A percentile compares a stretch with the other conserved stretches of the same genome.
Conservation (phyloP, 2,329 filamentous ascomycete genomes). For the Chrysoporthe austroafricana region DNA sequence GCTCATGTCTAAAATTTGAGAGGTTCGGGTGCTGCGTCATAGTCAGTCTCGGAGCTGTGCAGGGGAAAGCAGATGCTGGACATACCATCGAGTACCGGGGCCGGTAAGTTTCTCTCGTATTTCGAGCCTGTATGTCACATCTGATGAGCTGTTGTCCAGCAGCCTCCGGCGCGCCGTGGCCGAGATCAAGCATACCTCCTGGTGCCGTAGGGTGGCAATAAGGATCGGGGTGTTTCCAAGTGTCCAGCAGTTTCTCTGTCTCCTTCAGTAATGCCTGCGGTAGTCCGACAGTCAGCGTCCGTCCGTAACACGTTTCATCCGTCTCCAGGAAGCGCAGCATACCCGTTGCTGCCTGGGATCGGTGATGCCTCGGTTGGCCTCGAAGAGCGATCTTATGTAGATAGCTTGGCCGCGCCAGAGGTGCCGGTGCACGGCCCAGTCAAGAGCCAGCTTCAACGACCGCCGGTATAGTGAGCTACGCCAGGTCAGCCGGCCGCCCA, state of each 20-base stretch:
- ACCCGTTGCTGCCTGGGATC: conserved; percentile 88
- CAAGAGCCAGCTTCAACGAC: conserved; percentile 87
- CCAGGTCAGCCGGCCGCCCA: conserved; percentile 3
- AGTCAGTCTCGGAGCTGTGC: conserved; percentile 25
- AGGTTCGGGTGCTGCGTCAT: conserved; percentile 50
- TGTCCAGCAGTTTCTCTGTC: conserved; percentile 84
- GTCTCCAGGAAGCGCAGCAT: conserved; percentile 37
- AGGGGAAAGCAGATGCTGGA: conserved; percentile 32
- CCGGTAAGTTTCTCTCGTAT: conserved; percentile 90
- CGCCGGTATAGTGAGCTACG: conserved; percentile 81
- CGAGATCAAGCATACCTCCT: conserved; percentile 69
- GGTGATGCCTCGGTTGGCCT: conserved; percentile 83
- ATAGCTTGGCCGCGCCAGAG: conserved; percentile 95
- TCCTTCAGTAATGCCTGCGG: conserved; percentile 78
- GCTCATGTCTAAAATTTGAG: conserved; percentile 48
- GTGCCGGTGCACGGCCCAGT: conserved; percentile 92
- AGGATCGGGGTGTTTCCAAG: conserved; percentile 98
- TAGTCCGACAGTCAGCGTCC: conserved; percentile 13
- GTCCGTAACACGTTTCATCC: conserved; percentile 25
- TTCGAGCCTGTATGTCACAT: conserved; percentile 71
- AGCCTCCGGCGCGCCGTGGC: neutral
- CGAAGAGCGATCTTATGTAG: conserved; percentile 93
- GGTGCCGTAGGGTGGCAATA: conserved; percentile 89
- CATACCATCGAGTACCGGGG: conserved; percentile 80
- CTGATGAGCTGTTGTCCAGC: conserved; percentile 13